phyloP scores from a whole-genome alignment of 495 filamentous ascomycete species.

The Penicillium nucicola region DNA sequence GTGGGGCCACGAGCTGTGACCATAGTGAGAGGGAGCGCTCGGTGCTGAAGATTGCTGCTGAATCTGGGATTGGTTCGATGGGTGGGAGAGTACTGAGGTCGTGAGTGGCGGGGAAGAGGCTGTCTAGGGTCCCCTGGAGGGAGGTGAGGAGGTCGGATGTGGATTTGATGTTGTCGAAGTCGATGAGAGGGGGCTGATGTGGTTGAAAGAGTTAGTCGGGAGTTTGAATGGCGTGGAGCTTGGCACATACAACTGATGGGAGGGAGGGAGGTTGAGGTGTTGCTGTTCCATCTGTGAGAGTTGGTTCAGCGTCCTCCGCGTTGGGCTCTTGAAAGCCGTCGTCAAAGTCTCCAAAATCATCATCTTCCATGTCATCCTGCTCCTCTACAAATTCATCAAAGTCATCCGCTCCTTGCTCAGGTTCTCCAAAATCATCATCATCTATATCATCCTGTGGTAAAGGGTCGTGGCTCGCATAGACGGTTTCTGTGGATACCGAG shows the following conservation, averaged over 20 bases:
- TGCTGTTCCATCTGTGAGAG: slow-evolving; percentile 12
- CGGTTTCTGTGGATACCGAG: slow-evolving; percentile 38
- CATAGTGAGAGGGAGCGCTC: slow-evolving; percentile 82
- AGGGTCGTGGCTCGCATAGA: slow-evolving; percentile 17
- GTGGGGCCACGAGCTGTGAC: slow-evolving; percentile 93
- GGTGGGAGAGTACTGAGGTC: slow-evolving; percentile 39
- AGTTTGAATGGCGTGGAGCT: background rate
- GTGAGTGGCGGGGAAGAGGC: slow-evolving; percentile 51
- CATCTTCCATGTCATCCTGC: slow-evolving; percentile 57
- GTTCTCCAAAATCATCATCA: slow-evolving; percentile 35
- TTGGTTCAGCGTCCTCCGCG: slow-evolving; percentile 39
- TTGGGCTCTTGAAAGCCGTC: slow-evolving; percentile 73
- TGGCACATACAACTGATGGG: slow-evolving; percentile 48
- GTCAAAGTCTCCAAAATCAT: slow-evolving; percentile 89
- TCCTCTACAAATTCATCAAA: slow-evolving; percentile 97
- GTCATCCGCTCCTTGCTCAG: slow-evolving; percentile 55
- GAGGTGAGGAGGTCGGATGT: slow-evolving; percentile 44
- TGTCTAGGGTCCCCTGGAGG: slow-evolving; percentile 50
- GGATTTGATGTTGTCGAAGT: slow-evolving; percentile 62
- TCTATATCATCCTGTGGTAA: slow-evolving; percentile 19
- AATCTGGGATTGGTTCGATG: slow-evolving; percentile 41
- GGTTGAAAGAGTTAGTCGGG: background rate
- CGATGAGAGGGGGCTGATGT: slow-evolving; percentile 64
- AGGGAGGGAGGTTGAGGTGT: slow-evolving; percentile 39
- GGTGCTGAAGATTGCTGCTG: slow-evolving; percentile 50